Base-by-base conservation (phyloP, 2,329 filamentous ascomycete species). In the Claviceps monticola region DNA sequence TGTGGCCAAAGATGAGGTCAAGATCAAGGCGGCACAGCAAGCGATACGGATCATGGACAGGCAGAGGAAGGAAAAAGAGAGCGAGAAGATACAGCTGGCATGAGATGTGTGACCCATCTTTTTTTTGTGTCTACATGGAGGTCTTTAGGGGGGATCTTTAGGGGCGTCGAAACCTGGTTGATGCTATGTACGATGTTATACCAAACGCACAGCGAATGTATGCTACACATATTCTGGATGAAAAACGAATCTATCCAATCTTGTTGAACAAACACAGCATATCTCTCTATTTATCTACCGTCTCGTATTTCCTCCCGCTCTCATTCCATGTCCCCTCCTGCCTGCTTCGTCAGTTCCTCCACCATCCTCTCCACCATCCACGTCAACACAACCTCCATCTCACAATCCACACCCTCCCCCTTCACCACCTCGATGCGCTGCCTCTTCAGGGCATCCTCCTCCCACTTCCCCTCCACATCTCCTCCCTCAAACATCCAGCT, bases 401-500 rank as follows among this genome's bases (percentile, higher is more conserved):
- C 74, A 8, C 73, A 68, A 60, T 82, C 75, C 19, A 75, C 54
- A 2, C 63, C 68, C 7, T 56, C 70, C 13, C 66, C 71, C 1
- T 68, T 65, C 53, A 79, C 75, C 16, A 76, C 78, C 55, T 67
- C 59, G 44, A 80, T 77, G 21, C 65, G 67, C 58, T 70, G 68
- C 52, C 62, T 63, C 23, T 57, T 55, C 57, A 79, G 64, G 47
- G 74, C 70, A 0, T 70, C 66, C 17, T 68, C 62, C 42, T 77
- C 71, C 9, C 82, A 62, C 46, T 67, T 61, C 0, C 78, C 78
- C 58, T 85, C 78, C 0, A 88, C 85, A 62, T 90, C 71, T 0
- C 79, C 83, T 7, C 71, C 69, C 56, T 82, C 68, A 62, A 96
- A 93, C 65, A 98, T 71, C 75, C 87, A 95, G 21, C 73, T 72